Evolutionary conservation across 176 grass and related monocot genomes (phyloP).

Genomic region (Secale cereale): DNA sequence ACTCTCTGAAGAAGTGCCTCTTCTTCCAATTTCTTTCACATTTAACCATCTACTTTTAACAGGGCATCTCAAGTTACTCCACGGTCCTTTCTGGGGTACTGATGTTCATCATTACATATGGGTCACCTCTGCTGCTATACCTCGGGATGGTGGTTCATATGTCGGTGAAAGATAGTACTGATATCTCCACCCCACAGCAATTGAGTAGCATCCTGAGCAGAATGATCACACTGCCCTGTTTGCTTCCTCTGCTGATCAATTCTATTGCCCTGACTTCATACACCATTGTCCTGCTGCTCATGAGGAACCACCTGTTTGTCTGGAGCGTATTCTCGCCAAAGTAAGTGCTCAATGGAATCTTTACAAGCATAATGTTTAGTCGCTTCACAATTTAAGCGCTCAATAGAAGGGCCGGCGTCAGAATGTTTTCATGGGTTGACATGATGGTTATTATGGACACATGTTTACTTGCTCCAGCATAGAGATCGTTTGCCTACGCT

Average conservation of each 20-base stretch:
- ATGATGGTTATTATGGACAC: background rate
- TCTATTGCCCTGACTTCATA: conserved; percentile 69
- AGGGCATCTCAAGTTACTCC: conserved; percentile 90
- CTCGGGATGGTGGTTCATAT: conserved; percentile 64
- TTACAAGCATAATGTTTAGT: conserved; percentile 5
- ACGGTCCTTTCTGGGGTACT: conserved; percentile 67
- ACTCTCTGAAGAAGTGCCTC: background rate
- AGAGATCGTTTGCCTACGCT: background rate
- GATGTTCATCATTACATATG: conserved; percentile 90
- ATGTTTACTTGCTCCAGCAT: background rate
- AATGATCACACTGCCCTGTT: conserved; percentile 58
- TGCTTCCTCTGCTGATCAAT: conserved; percentile 77
- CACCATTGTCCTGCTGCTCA: conserved; percentile 78
- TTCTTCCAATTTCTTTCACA: background rate
- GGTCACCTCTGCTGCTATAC: conserved; percentile 61
- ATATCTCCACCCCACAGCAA: conserved; percentile 26
- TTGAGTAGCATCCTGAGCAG: conserved; percentile 35
- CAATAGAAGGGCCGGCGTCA: background rate
- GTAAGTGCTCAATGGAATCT: conserved; percentile 48
- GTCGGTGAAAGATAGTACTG: conserved; percentile 35
- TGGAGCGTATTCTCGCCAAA: conserved; percentile 99
- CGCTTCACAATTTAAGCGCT: background rate
- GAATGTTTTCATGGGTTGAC: background rate
- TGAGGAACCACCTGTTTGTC: conserved; percentile 96
- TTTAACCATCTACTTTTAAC: conserved; percentile 34